These are phyloP conservation scores for Claviceps arundinis DNA, from an alignment of 2,329 filamentous ascomycete species.

Conservation along the genomic window DNA sequence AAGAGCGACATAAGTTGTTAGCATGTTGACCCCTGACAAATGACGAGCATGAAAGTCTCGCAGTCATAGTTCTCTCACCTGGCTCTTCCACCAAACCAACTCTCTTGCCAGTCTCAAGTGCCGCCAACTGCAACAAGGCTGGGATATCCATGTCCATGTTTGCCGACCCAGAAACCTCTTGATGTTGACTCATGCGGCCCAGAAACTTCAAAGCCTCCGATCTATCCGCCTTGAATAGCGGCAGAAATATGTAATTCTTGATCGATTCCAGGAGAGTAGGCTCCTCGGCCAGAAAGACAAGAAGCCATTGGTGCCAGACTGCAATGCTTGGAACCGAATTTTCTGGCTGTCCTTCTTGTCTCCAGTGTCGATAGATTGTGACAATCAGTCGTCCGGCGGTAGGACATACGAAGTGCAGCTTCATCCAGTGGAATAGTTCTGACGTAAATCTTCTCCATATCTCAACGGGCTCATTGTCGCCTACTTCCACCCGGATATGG, in stretches of 20 bases:
- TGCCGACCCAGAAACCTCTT: constrained; percentile 30
- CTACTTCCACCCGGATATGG: constrained; percentile 18
- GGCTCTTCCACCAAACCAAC: constrained; percentile 56
- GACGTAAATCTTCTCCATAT: constrained; percentile 38
- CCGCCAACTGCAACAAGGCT: constrained; percentile 48
- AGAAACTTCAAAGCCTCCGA: constrained; percentile 42
- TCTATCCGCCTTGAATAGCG: constrained; percentile 47
- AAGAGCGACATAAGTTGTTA: neutral
- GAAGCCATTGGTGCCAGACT: constrained; percentile 44
- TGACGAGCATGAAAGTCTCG: neutral
- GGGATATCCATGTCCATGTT: constrained; percentile 35
- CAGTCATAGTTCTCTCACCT: constrained; percentile 24
- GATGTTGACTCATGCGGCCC: constrained; percentile 38
- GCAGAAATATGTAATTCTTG: constrained; percentile 50
- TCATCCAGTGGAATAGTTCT: constrained; percentile 42
- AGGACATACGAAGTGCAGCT: constrained; percentile 42
- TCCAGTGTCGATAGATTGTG: constrained; percentile 37
- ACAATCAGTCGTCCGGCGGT: constrained; percentile 49
- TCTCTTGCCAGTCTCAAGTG: constrained; percentile 60
- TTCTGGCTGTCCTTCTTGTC: constrained; percentile 15
- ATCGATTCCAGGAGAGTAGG: constrained; percentile 44
- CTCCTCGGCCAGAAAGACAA: constrained; percentile 33
- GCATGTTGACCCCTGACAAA: neutral
- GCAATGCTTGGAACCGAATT: constrained; percentile 21
- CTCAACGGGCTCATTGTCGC: constrained; percentile 8